phyloP scores from a whole-genome alignment of 768 basidiomycete genomes.

The Suillus tomentosus region DNA sequence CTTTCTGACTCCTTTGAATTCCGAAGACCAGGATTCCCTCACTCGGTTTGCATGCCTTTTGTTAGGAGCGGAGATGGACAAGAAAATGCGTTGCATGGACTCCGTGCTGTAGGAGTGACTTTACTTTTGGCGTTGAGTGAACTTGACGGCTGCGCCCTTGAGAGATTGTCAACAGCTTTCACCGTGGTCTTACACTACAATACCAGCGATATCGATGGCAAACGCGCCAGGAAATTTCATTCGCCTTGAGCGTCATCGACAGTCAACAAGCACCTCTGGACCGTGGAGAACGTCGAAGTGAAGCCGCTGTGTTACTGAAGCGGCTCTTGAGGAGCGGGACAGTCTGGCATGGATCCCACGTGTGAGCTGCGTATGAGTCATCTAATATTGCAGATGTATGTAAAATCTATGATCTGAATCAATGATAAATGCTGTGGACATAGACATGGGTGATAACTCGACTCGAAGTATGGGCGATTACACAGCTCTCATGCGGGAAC shows the following conservation, averaged over 20 bases:
- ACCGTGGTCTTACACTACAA: background rate
- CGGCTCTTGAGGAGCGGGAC: background rate
- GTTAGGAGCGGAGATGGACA: too few species aligned
- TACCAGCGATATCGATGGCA: background rate
- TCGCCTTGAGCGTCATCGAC: background rate
- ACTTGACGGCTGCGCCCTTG: too few species aligned
- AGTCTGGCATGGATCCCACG: background rate
- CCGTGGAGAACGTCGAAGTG: background rate
- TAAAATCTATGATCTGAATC: background rate
- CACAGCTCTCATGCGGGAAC: constrained; percentile 6
- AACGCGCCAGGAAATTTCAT: background rate
- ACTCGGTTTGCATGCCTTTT: too few species aligned
- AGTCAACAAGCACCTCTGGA: background rate
- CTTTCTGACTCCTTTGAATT: too few species aligned
- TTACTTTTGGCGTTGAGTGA: too few species aligned
- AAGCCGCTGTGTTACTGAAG: background rate
- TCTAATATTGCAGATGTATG: background rate
- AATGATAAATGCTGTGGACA: too few species aligned
- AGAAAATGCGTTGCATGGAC: too few species aligned
- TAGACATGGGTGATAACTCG: background rate
- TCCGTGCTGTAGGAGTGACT: too few species aligned
- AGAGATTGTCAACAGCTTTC: too few species aligned
- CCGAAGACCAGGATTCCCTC: too few species aligned
- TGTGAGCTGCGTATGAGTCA: background rate
- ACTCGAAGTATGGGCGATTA: background rate